A percentile compares a stretch with the other conserved stretches of the same genome.
Conservation (phyloP, 495 filamentous ascomycete species). For the Alectoria sarmentosa region DNA sequence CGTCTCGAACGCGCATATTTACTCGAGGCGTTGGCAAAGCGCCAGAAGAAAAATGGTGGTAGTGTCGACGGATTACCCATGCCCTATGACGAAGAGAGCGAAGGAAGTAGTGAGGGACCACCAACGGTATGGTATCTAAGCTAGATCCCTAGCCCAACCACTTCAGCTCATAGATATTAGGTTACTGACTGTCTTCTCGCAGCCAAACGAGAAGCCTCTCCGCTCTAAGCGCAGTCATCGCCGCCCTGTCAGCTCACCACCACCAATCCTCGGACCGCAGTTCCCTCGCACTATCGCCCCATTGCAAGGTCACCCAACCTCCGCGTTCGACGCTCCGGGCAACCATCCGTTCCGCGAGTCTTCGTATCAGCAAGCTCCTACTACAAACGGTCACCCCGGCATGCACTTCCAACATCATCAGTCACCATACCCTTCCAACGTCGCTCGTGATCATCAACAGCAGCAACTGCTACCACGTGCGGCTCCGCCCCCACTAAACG, state of each 20-base stretch:
- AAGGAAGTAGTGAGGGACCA: conserved; percentile 26
- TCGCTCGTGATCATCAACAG: conserved; percentile 8
- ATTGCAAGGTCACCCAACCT: conserved; percentile 23
- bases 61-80: conserved; percentile 24
- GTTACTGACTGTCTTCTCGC: conserved; percentile 23
- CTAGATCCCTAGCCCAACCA: not conserved
- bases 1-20: conserved; percentile 85
- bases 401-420: conserved; percentile 16
- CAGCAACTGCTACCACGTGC: conserved; percentile 11
- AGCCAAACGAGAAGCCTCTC: conserved; percentile 89
- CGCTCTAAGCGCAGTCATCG: conserved; percentile 65
- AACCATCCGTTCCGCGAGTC: conserved; percentile 16
- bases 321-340: conserved; percentile 11
- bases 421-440: conserved; percentile 4
- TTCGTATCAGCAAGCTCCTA: conserved; percentile 18
- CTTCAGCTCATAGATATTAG: conserved; percentile 10
- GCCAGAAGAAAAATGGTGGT: conserved; percentile 50
- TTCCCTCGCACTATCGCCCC: conserved; percentile 24
- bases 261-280: conserved; percentile 21
- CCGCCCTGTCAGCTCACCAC: conserved; percentile 22
- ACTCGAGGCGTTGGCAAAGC: conserved; percentile 78
- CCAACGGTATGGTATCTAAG: conserved; percentile 22
- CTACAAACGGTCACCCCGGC: conserved; percentile 16
- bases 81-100: conserved; percentile 26
- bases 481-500: conserved; percentile 9